These are phyloP conservation scores for Otatea glauca DNA, from an alignment of 176 grass and related monocot genomes.

Conservation along the genomic window DNA sequence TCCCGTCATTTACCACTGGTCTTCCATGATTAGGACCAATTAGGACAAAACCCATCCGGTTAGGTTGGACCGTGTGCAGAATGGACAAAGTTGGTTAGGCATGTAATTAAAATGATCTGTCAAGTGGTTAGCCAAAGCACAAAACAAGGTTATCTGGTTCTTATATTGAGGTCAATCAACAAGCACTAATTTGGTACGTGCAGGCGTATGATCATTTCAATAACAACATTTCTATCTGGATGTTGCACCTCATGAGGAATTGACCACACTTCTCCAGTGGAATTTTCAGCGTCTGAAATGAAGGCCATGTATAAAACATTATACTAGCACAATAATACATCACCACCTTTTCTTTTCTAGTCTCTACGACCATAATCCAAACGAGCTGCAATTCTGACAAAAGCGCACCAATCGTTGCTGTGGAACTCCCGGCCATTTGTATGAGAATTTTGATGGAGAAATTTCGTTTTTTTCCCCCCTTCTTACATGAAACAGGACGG, in stretches of 20 bases:
- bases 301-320: neutral
- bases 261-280: neutral
- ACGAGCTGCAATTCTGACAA: neutral
- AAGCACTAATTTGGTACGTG: neutral
- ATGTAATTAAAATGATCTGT: constrained; percentile 12
- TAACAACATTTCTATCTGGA: neutral
- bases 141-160: constrained; percentile 19
- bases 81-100: constrained; percentile 37
- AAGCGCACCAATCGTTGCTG: neutral
- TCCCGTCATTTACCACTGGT: constrained; percentile 30
- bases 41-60: neutral
- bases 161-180: constrained; percentile 20
- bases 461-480: neutral
- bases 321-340: neutral
- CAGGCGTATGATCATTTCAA: neutral
- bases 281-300: neutral
- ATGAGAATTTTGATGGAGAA: neutral
- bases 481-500: neutral
- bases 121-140: constrained; percentile 21
- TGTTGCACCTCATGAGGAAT: neutral
- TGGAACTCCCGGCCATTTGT: neutral
- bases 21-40: constrained; percentile 22
- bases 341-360: neutral
- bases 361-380: neutral
- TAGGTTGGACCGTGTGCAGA: constrained; percentile 4